A percentile compares a stretch with the other conserved stretches of the same genome.
These are phyloP conservation scores for Colletotrichum truncatum DNA, from an alignment of 2,329 filamentous ascomycete genomes.

Conservation along the genomic window DNA sequence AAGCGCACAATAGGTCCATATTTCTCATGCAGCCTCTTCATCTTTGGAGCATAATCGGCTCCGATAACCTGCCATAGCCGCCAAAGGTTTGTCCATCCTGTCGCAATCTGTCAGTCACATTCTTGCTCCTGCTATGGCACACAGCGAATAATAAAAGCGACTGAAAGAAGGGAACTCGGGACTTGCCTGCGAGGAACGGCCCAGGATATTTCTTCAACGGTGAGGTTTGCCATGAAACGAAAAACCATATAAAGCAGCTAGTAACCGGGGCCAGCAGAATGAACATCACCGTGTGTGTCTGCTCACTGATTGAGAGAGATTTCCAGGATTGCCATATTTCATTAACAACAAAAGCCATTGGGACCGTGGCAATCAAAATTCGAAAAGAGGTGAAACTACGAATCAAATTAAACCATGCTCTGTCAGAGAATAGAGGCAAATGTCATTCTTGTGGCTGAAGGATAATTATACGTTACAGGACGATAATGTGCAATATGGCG, in stretches of 20 bases:
- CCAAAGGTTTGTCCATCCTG: constrained; percentile 40
- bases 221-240: constrained; percentile 18
- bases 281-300: background rate
- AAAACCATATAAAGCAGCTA: background rate
- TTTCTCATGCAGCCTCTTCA: constrained; percentile 39
- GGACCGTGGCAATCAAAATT: background rate
- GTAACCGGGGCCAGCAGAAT: background rate
- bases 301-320: background rate
- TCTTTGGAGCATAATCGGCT: constrained; percentile 33
- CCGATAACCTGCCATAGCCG: constrained; percentile 34
- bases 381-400: no score
- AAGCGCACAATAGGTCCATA: constrained; percentile 42
- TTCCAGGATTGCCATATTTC: background rate
- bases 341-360: background rate
- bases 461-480: no score
- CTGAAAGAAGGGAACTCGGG: background rate
- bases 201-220: constrained; percentile 43
- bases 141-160: fast-evolving
- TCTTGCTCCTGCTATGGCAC: background rate
- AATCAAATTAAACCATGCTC: no score
- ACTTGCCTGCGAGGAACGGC: constrained; percentile 40
- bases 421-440: no score
- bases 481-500: no score
- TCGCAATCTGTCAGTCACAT: background rate
- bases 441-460: no score